phyloP scores from a whole-genome alignment of 1,284 basidiomycete genomes.

The Naganishia sp. region DNA sequence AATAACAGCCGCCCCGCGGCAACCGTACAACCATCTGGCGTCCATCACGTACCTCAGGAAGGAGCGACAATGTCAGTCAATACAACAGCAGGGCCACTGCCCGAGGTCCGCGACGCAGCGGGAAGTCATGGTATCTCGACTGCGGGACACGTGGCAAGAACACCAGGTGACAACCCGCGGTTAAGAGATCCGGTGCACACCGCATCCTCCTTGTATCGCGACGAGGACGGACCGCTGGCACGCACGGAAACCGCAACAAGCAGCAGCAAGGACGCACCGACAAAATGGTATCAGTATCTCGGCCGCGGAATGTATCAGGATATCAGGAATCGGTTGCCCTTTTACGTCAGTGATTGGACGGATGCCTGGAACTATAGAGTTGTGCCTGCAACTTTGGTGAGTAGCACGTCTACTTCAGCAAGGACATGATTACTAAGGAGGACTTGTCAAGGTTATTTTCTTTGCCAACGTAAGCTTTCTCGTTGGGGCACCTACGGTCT shows the following conservation, averaged over 20 bases:
- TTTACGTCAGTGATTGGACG: conserved; percentile 80
- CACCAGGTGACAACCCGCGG: background rate
- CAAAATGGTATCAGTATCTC: conserved; percentile 31
- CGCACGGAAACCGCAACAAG: conserved; percentile 1
- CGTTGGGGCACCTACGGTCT: conserved; percentile 19
- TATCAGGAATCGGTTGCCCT: conserved; percentile 73
- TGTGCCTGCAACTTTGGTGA: conserved; percentile 51
- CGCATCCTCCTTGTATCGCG: background rate
- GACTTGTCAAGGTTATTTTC: conserved; percentile 48
- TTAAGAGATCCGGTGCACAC: background rate
- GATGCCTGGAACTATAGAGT: conserved; percentile 83
- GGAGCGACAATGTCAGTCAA: conserved; percentile 8
- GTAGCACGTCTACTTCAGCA: conserved; percentile 78
- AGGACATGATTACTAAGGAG: conserved; percentile 57
- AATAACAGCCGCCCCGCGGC: no score
- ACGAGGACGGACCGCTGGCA: background rate
- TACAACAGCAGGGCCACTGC: conserved; percentile 6
- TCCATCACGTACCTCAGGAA: background rate
- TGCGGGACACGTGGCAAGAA: background rate
- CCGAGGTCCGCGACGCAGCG: conserved; percentile 6
- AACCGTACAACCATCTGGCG: no score
- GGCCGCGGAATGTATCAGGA: conserved; percentile 71
- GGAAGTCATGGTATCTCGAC: background rate
- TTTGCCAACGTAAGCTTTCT: conserved; percentile 45
- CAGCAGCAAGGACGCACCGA: background rate